Evolutionary conservation across 1,139 yeast genomes (phyloP), one percentile per base, ranked within the genome.

Genomic region (Debaryomyces subglobosus): DNA sequence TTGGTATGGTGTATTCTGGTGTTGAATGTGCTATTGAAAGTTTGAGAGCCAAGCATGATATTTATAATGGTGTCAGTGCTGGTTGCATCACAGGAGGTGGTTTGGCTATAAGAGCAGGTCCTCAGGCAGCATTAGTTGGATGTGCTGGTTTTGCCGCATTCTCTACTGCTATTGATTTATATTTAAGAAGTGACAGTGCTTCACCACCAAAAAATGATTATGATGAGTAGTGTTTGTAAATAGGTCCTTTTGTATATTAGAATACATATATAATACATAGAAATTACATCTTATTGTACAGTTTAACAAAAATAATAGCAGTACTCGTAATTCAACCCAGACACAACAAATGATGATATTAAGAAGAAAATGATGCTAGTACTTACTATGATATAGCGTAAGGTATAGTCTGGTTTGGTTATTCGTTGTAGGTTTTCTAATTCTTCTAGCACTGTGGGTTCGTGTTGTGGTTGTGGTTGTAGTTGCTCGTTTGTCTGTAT

Each of bases 91-190:
- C 99, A 0, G 99, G 98, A 40, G 86, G 84, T 18, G 98, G 97
- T 0, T 78, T 94, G 50, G 96, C 98, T 3, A 80, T 89, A 55
- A 89, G 88, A 64, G 84, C 94, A 37, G 99, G 99, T 1, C 99
- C 99, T 1, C 92, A 86, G 61, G 96, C 96, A 27, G 96, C 97
- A 0, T 60, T 84, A 30, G 68, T 92, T 50, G 99, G 99, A 1
- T 94, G 98, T 75, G 97, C 96, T 29, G 99, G 98, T 12, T 94
- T 94, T 74, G 98, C 99, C 13, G 96, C 96, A 3, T 94, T 94
- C 66, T 87, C 96, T 49, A 85, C 96, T 8, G 98, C 98, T 7
- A 87, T 94, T 54, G 98, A 94, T 65, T 70, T 89, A 59, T 94
- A 94, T 63, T 79, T 94, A 85, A 81, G 92, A 61, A 84, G 90